Conservation (phyloP, 1,284 basidiomycete genomes). For the Heterobasidion occidentale region DNA sequence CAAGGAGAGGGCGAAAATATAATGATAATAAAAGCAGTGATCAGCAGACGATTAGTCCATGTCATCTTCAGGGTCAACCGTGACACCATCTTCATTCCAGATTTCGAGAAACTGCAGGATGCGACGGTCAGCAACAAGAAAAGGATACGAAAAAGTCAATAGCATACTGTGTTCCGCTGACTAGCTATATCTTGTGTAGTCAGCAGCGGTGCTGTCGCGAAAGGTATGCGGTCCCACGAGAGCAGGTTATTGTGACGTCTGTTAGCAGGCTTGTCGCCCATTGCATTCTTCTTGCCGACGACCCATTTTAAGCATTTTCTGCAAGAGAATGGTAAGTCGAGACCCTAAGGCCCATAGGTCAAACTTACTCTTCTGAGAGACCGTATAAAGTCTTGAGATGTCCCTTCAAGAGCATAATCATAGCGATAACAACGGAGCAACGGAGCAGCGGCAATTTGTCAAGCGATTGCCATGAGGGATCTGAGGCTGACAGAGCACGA, state of each 20-base stretch:
- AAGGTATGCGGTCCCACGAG: conserved; percentile 66
- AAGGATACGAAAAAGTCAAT: conserved; percentile 2
- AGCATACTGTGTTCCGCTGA: conserved; percentile 53
- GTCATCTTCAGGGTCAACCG: conserved; percentile 59
- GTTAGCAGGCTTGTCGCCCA: conserved; percentile 74
- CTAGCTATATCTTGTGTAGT: conserved; percentile 46
- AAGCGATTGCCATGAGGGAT: conserved; percentile 11
- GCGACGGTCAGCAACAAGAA: not conserved
- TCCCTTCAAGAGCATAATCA: conserved; percentile 80
- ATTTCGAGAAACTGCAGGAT: conserved; percentile 58
- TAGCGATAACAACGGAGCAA: conserved; percentile 67
- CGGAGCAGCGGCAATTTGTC: conserved; percentile 41
- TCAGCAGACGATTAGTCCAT: conserved; percentile 6
- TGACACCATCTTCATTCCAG: conserved; percentile 75
- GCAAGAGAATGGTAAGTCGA: conserved; percentile 2
- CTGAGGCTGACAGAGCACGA: conserved; percentile 6
- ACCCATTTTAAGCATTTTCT: conserved; percentile 88
- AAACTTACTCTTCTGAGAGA: conserved; percentile 77
- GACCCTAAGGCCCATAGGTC: conserved; percentile 2
- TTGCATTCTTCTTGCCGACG: conserved; percentile 76
- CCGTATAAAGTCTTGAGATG: conserved; percentile 78
- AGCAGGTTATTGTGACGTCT: conserved; percentile 56
- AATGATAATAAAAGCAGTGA: not conserved
- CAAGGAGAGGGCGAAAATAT: not conserved
- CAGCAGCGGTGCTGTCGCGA: conserved; percentile 48